Evolutionary conservation across 2,329 filamentous ascomycete species (phyloP), one percentile per base, ranked within the genome.

Genomic region (Aspergillus sp.): DNA sequence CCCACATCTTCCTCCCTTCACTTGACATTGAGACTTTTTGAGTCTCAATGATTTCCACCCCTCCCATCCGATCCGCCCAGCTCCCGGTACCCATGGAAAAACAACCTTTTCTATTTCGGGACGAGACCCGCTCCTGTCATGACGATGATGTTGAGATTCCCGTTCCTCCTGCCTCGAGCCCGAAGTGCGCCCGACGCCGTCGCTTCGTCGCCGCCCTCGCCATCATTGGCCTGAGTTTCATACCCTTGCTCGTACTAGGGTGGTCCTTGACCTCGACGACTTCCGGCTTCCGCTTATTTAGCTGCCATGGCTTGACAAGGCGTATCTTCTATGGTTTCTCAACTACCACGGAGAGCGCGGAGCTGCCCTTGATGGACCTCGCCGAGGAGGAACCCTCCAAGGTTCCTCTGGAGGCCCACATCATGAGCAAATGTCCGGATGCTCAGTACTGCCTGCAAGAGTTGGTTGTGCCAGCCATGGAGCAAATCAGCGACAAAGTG

Each of bases 391-490:
- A 26, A 6, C 57, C 20, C 29, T 45, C 57, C 29, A 71, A 65
- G 58, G 89, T 98, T 4, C 90, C 92, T 4, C 78, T 99, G 2
- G 95, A 99, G 75, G 91, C 92, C 57, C 94, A 98, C 75, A 95
- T 98, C 68, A 99, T 98, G 89, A 91, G 88, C 78, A 97, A 98
- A 82, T 99, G 95, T 71, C 93, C 94, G 0, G 95, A 99, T 76
- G 92, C 95, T 2, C 84, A 83, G 74, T 89, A 91, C 71, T 97
- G 94, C 70, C 81, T 99, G 20, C 85, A 87, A 62, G 81, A 92
- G 60, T 79, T 99, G 67, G 83, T 99, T 24, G 78, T 98, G 16
- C 95, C 95, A 0, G 85, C 88, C 22, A 97, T 99, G 93, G 87
- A 92, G 75, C 84, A 86, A 59, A 84, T 93, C 42, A 83, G 86